Evolutionary conservation across 2,329 filamentous ascomycete species (phyloP).

Genomic region (Cordyceps fumosorosea): DNA sequence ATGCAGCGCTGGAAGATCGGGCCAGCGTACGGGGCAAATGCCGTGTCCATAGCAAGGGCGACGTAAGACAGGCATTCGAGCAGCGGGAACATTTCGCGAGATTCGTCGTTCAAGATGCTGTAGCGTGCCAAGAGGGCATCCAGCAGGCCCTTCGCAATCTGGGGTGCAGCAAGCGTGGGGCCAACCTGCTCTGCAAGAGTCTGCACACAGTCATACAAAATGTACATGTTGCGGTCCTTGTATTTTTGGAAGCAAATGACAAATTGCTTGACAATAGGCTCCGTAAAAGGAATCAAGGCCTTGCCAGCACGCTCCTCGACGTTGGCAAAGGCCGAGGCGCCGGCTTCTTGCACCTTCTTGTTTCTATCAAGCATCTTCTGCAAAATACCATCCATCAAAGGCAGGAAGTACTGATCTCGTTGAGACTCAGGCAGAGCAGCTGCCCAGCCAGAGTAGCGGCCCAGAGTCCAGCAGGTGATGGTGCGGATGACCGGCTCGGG

Average conservation of each 20-base stretch:
- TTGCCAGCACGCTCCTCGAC: conserved; percentile 88
- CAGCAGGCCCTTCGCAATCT: conserved; percentile 84
- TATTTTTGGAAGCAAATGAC: conserved; percentile 89
- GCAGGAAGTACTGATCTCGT: conserved; percentile 76
- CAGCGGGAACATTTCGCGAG: conserved; percentile 86
- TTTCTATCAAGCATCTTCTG: conserved; percentile 93
- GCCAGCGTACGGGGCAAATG: conserved; percentile 77
- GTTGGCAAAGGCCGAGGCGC: conserved; percentile 90
- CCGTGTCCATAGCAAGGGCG: conserved; percentile 72
- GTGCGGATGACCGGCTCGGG: conserved; percentile 84
- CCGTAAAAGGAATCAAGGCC: conserved; percentile 75
- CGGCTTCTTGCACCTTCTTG: conserved; percentile 96
- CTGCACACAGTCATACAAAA: conserved; percentile 96
- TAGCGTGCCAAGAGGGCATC: conserved; percentile 84
- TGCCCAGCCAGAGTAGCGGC: conserved; percentile 89
- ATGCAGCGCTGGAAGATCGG: conserved; percentile 85
- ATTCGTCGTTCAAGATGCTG: conserved; percentile 80
- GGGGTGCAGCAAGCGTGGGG: conserved; percentile 68
- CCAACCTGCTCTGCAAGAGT: conserved; percentile 91
- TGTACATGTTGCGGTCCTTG: conserved; percentile 99
- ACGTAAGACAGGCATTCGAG: conserved; percentile 97
- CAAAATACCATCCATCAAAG: conserved; percentile 94
- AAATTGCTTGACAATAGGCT: conserved; percentile 86
- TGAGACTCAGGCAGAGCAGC: conserved; percentile 65
- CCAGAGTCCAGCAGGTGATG: conserved; percentile 97